phyloP scores from a whole-genome alignment of 352 stramenopile genomes.

The Aphanomyces invadans region DNA sequence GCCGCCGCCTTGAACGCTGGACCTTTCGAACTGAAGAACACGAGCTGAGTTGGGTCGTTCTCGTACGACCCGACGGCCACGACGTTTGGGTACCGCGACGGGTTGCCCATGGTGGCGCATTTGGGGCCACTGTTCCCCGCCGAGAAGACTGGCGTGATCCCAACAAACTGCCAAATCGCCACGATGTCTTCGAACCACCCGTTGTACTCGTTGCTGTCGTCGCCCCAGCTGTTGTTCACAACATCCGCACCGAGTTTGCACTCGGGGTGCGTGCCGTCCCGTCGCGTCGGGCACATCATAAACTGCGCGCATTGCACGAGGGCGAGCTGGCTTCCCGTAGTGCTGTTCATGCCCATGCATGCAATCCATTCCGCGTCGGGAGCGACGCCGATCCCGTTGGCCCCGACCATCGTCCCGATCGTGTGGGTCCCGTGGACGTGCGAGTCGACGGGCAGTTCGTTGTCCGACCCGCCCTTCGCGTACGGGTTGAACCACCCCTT shows the following conservation, averaged over 20 bases:
- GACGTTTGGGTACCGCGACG: constrained; percentile 28
- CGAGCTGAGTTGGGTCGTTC: constrained; percentile 28
- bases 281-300: constrained; percentile 27
- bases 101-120: constrained; percentile 29
- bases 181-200: constrained; percentile 29
- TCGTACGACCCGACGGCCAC: constrained; percentile 29
- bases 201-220: constrained; percentile 17
- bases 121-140: constrained; percentile 30
- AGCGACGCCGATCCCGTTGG: constrained; percentile 30
- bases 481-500: constrained; percentile 51
- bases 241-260: constrained; percentile 1
- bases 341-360: constrained; percentile 26
- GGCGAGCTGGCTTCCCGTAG: constrained; percentile 23
- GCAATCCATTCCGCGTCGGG: constrained; percentile 31
- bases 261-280: constrained; percentile 1
- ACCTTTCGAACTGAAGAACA: constrained; percentile 32
- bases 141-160: constrained; percentile 36
- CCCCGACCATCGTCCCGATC: constrained; percentile 29
- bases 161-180: constrained; percentile 28
- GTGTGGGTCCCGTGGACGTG: constrained; percentile 36
- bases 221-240: constrained; percentile 35
- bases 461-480: constrained; percentile 15
- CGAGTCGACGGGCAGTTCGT: constrained; percentile 30
- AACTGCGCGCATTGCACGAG: constrained; percentile 31
- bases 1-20: constrained; percentile 26